Evolutionary conservation across 2,329 filamentous ascomycete species (phyloP), one percentile per base, ranked within the genome.

Genomic region (Pseudogymnoascus sp.): DNA sequence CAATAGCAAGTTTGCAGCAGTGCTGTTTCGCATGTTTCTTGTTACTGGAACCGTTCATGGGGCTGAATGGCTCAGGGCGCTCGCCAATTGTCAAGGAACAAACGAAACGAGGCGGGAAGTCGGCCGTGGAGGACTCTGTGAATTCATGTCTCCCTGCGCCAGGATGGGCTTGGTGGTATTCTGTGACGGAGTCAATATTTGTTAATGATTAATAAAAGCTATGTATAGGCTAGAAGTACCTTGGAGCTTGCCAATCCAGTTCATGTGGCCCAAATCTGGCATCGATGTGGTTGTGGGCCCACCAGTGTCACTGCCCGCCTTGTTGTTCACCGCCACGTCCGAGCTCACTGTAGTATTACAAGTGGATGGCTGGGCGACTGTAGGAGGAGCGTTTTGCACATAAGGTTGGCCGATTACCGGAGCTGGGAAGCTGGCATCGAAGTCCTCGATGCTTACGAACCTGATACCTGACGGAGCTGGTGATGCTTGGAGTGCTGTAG

Each of bases 1-100:
- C 68, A 40, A 72, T 64, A 4, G 71, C 71, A 21, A 67, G 65
- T 63, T 72, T 73, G 9, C 70, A 68, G 1, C 70, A 70, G 52
- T 65, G 69, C 27, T 69, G 66, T 58, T 72, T 73, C 0, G 72
- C 71, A 6, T 62, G 59, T 61, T 73, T 73, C 64, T 73, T 73
- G 27, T 60, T 67, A 7, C 63, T 58, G 61, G 70, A 71, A 15
- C 64, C 59, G 3, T 65, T 60, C 2, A 13, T 60, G 12, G 52
- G 58, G 15, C 67, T 69, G 39, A 72, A 71, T 21, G 33, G 35
- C 5, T 66, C 58, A 1, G 64, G 29, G 5, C 60, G 64, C 60
- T 71, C 70, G 8, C 29, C 12, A 27, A 72, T 68, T 7, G 40
- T 58, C 6, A 69, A 64, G 0, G 63, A 65, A 33, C 65, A 71